Conservation (phyloP, 305 asterid species). For the Plantago lanceolata region DNA sequence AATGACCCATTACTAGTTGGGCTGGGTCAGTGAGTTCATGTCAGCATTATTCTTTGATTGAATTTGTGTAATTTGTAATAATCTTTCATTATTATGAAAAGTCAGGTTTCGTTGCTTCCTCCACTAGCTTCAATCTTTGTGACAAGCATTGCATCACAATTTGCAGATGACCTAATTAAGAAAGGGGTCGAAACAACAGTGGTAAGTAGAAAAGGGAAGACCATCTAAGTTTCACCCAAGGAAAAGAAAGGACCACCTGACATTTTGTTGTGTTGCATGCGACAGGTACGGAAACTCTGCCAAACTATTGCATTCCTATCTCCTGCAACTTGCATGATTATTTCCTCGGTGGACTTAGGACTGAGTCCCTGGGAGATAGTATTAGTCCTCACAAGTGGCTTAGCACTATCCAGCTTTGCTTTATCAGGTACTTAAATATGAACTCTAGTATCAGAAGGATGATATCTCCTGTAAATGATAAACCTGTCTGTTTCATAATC, state of each 20-base stretch:
- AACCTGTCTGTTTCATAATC: constrained; percentile 7
- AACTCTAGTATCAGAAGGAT: constrained; percentile 5
- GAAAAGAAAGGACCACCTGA: background rate
- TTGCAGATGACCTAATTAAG: constrained; percentile 78
- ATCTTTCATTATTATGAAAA: constrained; percentile 13
- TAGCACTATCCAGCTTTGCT: constrained; percentile 89
- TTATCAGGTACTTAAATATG: constrained; percentile 56
- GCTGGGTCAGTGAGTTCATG: background rate
- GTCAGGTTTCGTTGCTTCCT: constrained; percentile 94
- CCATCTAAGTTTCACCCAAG: constrained; percentile 2
- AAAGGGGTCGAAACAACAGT: constrained; percentile 81
- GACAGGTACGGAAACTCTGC: constrained; percentile 87
- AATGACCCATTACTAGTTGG: background rate
- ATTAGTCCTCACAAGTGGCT: constrained; percentile 67
- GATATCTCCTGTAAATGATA: background rate
- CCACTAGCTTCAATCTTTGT: constrained; percentile 90
- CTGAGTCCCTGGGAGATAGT: constrained; percentile 86
- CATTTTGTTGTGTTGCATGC: constrained; percentile 18
- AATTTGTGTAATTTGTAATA: background rate
- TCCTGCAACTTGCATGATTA: constrained; percentile 92
- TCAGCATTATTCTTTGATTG: constrained; percentile 1
- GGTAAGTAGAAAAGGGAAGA: constrained; percentile 40
- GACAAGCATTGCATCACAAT: constrained; percentile 82
- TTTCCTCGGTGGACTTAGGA: constrained; percentile 81
- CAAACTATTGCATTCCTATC: constrained; percentile 85